Evolutionary conservation across 805 yeast species (phyloP).

Genomic region (Saccharomycopsis vini): DNA sequence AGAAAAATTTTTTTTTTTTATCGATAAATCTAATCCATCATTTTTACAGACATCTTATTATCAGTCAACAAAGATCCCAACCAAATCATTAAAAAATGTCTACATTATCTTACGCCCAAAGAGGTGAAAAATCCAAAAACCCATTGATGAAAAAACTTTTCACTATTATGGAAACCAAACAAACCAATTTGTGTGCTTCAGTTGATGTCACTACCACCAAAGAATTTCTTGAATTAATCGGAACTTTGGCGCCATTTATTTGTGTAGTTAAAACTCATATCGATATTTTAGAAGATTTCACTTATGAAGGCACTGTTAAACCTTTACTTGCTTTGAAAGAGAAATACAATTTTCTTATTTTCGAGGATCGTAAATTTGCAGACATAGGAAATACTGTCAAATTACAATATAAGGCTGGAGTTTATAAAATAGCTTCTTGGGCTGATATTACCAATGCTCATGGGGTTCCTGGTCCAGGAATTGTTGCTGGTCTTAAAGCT

Average conservation of each 20-base stretch:
- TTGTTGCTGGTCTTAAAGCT: slow-evolving; percentile 82
- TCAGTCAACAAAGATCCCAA: too few relatives aligned
- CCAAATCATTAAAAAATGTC: slow-evolving; percentile 11
- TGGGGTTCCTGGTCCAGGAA: slow-evolving; percentile 93
- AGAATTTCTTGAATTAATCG: slow-evolving; percentile 66
- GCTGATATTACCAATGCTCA: slow-evolving; percentile 97
- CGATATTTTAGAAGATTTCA: slow-evolving; percentile 85
- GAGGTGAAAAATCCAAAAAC: slow-evolving; percentile 66
- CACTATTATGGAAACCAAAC: slow-evolving; percentile 63
- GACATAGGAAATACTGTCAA: slow-evolving; percentile 98
- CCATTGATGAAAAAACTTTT: slow-evolving; percentile 74
- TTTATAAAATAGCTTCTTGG: slow-evolving; percentile 85
- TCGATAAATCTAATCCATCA: too few relatives aligned
- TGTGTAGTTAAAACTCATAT: slow-evolving; percentile 92
- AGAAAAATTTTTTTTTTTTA: too few relatives aligned
- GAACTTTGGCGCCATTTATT: slow-evolving; percentile 80
- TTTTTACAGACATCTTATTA: too few relatives aligned
- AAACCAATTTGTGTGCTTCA: slow-evolving; percentile 90
- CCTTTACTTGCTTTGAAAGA: slow-evolving; percentile 67
- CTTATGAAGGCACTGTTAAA: slow-evolving; percentile 65
- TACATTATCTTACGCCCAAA: slow-evolving; percentile 42
- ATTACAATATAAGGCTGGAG: slow-evolving; percentile 86
- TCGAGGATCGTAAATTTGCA: slow-evolving; percentile 97
- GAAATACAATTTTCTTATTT: slow-evolving; percentile 82
- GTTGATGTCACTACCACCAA: slow-evolving; percentile 77